Percentiles rank a stretch among this genome's conserved stretches.
Conservation (phyloP, 495 filamentous ascomycete genomes). For the Entonaema liquescens region DNA sequence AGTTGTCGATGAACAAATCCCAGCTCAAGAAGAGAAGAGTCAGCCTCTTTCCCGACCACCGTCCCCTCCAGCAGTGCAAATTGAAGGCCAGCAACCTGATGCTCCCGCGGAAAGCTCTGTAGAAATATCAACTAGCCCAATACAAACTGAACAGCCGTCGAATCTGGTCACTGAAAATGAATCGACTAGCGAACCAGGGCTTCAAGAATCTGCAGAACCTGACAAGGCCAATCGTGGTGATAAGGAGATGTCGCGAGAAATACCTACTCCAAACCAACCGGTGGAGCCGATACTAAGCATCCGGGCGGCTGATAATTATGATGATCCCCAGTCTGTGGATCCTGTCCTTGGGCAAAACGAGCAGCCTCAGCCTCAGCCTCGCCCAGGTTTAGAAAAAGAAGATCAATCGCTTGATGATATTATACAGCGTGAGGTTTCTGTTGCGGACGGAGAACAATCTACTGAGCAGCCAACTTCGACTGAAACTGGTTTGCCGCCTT, state of each 20-base stretch:
- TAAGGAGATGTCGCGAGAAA: constrained; percentile 9
- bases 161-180: background rate
- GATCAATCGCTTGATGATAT: constrained; percentile 7
- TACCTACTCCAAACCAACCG: background rate
- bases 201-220: background rate
- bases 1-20: background rate
- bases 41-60: constrained; percentile 4
- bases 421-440: constrained; percentile 11
- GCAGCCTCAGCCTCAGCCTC: background rate
- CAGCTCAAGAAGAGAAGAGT: constrained; percentile 5
- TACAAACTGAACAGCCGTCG: constrained; percentile 4
- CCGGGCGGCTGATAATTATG: background rate
- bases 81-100: constrained; percentile 6
- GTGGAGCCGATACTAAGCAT: constrained; percentile 6
- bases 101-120: background rate
- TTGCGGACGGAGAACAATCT: constrained; percentile 23
- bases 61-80: background rate
- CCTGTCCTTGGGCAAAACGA: constrained; percentile 13
- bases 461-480: constrained; percentile 20
- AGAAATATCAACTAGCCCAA: constrained; percentile 5
- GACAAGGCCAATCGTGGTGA: background rate
- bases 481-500: constrained; percentile 22
- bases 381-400: constrained; percentile 14
- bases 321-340: background rate
- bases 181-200: background rate